Evolutionary conservation across 2,329 filamentous ascomycete species (phyloP).

Genomic region (Calonectria hongkongensis): DNA sequence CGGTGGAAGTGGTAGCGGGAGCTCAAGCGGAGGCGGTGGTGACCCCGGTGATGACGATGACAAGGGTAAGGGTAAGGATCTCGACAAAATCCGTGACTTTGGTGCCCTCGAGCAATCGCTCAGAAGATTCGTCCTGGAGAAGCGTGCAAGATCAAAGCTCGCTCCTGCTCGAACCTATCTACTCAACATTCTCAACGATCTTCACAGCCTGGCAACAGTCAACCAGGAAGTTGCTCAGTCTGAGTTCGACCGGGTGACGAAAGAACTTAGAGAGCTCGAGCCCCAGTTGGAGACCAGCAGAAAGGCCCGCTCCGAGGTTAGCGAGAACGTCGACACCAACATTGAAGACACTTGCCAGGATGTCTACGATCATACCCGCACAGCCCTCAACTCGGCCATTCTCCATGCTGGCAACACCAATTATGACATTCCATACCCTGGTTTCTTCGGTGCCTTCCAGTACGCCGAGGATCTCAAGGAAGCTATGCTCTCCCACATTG

Average conservation of each 20-base stretch:
- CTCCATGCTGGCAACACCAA: constrained; percentile 83
- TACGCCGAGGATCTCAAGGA: constrained; percentile 95
- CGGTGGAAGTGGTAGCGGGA: constrained; percentile 72
- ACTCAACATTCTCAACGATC: constrained; percentile 91
- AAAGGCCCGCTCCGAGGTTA: constrained; percentile 86
- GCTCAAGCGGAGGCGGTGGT: constrained; percentile 72
- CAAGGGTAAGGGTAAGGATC: constrained; percentile 89
- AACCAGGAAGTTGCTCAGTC: constrained; percentile 91
- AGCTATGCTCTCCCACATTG: constrained; percentile 92
- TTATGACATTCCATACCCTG: constrained; percentile 90
- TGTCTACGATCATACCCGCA: constrained; percentile 89
- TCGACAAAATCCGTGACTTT: constrained; percentile 92
- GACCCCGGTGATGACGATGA: constrained; percentile 75
- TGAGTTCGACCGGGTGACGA: constrained; percentile 88
- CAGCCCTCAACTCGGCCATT: constrained; percentile 85
- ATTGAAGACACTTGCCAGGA: constrained; percentile 91
- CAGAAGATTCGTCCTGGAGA: constrained; percentile 94
- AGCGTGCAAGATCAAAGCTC: constrained; percentile 94
- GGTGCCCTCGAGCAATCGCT: constrained; percentile 91
- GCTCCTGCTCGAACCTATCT: constrained; percentile 97
- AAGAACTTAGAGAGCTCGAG: constrained; percentile 87
- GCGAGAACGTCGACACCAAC: constrained; percentile 85
- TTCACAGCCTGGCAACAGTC: constrained; percentile 87
- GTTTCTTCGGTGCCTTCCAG: constrained; percentile 88
- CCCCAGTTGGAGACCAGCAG: constrained; percentile 89